Conservation (phyloP, 1,284 basidiomycete genomes). For the Limonomyces culmigenus region DNA sequence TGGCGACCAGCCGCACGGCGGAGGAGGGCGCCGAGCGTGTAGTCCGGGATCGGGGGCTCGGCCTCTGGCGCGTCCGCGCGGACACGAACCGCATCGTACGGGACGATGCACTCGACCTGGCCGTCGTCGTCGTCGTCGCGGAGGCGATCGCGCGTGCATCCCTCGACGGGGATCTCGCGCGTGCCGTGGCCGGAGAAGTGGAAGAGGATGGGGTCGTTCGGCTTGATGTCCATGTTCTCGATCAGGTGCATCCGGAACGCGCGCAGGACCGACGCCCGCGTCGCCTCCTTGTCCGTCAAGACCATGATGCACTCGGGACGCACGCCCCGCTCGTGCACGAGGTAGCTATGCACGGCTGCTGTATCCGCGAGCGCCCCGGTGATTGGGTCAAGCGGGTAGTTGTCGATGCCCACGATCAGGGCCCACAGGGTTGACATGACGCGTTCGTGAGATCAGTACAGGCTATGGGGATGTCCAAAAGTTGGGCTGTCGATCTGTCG, state of each 20-base stretch:
- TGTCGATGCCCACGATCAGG: slow-evolving; percentile 8
- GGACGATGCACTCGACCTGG: slow-evolving; percentile 1
- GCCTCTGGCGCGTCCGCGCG: not conserved
- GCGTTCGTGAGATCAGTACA: no score
- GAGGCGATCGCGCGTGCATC: slow-evolving; percentile 3
- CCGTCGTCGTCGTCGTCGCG: slow-evolving; percentile 2
- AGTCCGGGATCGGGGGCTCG: slow-evolving; percentile 3
- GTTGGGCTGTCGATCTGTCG: no score
- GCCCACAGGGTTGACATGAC: slow-evolving; percentile 6
- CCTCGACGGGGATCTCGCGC: slow-evolving; percentile 5
- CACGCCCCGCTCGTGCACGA: slow-evolving; percentile 12
- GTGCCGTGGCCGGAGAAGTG: slow-evolving; percentile 22
- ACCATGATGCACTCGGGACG: slow-evolving; percentile 14
- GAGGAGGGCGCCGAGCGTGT: slow-evolving; percentile 5
- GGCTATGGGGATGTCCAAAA: no score
- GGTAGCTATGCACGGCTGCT: slow-evolving; percentile 13
- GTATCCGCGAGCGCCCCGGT: slow-evolving; percentile 16
- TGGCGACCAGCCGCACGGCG: slow-evolving; percentile 2
- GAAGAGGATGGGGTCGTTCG: slow-evolving; percentile 16
- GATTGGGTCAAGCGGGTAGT: slow-evolving; percentile 7
- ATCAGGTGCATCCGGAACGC: slow-evolving; percentile 12
- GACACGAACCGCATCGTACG: not conserved
- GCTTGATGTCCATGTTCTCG: slow-evolving; percentile 10
- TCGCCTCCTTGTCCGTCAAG: slow-evolving; percentile 16
- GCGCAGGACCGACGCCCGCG: slow-evolving; percentile 15